A percentile compares a stretch with the other conserved stretches of the same genome.
Conservation (phyloP, 2,329 filamentous ascomycete species). For the Alternaria novae-zelandiae region DNA sequence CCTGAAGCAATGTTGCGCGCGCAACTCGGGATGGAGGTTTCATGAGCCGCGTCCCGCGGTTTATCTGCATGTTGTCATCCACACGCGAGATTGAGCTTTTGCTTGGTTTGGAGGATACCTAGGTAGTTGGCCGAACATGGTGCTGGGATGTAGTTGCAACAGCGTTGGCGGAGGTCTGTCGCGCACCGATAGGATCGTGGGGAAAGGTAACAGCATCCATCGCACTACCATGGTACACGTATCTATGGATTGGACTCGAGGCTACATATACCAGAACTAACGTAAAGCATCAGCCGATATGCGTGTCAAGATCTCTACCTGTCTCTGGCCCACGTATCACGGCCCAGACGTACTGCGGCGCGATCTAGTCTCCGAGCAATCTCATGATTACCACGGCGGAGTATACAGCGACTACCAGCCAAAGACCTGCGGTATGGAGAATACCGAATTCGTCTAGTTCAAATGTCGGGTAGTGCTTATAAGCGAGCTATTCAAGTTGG, state of each 20-base stretch:
- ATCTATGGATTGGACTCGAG: not conserved
- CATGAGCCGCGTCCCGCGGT: not conserved
- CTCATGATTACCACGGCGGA: not conserved
- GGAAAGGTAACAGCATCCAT: not conserved
- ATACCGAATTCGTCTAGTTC: not conserved
- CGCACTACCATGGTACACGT: not conserved
- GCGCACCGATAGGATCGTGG: not conserved
- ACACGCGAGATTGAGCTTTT: not conserved
- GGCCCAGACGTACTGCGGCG: not conserved
- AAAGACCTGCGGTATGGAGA: not conserved
- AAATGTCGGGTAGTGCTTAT: not conserved
- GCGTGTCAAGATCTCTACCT: not conserved
- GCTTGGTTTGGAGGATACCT: not conserved
- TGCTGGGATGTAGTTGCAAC: not conserved
- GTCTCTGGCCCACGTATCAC: not conserved
- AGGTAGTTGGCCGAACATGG: not conserved
- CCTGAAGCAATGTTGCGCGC: not conserved
- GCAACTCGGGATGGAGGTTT: not conserved
- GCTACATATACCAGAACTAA: not conserved
- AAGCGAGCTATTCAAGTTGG: not conserved
- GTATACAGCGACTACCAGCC: not conserved
- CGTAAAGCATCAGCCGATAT: not conserved
- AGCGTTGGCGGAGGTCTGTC: not conserved
- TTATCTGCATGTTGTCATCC: not conserved
- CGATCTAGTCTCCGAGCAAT: not conserved